Base-by-base conservation (phyloP, 805 yeast species). In the Aciculoconidium aculeatum region DNA sequence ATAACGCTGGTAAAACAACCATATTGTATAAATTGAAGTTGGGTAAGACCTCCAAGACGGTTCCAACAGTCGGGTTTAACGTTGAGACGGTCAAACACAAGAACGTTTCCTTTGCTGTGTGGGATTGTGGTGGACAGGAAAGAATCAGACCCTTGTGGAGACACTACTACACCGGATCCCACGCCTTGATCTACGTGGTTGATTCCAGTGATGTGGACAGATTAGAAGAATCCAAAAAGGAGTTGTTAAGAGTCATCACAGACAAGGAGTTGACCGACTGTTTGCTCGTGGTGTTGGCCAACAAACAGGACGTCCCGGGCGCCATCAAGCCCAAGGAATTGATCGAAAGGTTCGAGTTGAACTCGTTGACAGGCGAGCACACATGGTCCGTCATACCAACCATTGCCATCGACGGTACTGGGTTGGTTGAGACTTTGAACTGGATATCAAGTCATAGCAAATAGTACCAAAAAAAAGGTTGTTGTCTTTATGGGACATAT, bases 101-200 rank as follows among this genome's bases (percentile, higher is more conserved):
- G 53, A 82, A 82, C 54, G 79, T 83, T 35, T 77, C 82, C 33
- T 82, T 84, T 62, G 85, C 86, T 37, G 87, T 84, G 51, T 84
- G 94, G 94, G 94, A 84, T 57, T 92, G 92, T 37, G 96, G 96
- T 61, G 96, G 96, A 53, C 96, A 86, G 64, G 94, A 83, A 48
- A 69, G 94, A 55, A 74, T 87, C 44, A 75, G 96, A 51, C 94
- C 94, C 0, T 67, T 88, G 35, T 88, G 97, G 96, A 77, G 96
- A 57, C 96, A 88, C 53, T 88, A 88, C 60, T 86, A 82, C 58
- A 83, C 94, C 8, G 95, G 95, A 21, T 85, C 96, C 4, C 82
- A 86, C 51, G 95, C 95, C 7, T 69, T 88, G 35, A 85, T 88
- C 32, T 88, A 84, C 55, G 96, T 88, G 32, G 80, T 88, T 36